Conservation (phyloP, 129 eudicot species). For the Silybum marianum region DNA sequence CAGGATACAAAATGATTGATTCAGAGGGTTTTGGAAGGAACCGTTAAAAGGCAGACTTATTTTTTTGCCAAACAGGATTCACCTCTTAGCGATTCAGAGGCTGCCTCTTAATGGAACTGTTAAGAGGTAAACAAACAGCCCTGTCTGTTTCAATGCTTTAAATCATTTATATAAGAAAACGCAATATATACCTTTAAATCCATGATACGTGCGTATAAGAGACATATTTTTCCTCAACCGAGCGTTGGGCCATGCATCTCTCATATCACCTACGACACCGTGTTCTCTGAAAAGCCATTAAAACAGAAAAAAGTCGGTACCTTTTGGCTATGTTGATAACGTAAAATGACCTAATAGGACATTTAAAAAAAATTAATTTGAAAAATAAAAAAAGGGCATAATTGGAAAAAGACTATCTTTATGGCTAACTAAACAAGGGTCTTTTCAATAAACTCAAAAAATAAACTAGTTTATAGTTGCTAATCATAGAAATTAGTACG, state of each 20-base stretch:
- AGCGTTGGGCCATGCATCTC: constrained; percentile 98
- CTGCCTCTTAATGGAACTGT: too few relatives aligned
- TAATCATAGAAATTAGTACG: neutral
- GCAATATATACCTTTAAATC: constrained; percentile 71
- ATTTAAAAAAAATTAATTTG: neutral
- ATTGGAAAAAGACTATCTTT: neutral
- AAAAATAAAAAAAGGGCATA: neutral
- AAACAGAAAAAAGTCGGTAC: neutral
- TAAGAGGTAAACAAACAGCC: too few relatives aligned
- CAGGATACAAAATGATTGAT: too few relatives aligned
- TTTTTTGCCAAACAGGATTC: too few relatives aligned
- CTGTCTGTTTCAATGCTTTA: neutral
- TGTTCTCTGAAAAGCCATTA: constrained; percentile 65
- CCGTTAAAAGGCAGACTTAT: too few relatives aligned
- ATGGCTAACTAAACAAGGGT: neutral
- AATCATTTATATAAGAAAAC: neutral
- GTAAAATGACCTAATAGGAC: neutral
- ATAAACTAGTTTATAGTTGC: neutral
- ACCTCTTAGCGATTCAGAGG: too few relatives aligned
- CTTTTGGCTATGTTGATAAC: neutral
- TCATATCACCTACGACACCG: constrained; percentile 96
- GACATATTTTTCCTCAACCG: constrained; percentile 90
- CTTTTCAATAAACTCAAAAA: neutral
- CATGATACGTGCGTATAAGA: constrained; percentile 88
- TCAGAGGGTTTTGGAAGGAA: too few relatives aligned